Conservation (phyloP, 2,329 filamentous ascomycete genomes). For the Phaeosphaeriaceae sp. region DNA sequence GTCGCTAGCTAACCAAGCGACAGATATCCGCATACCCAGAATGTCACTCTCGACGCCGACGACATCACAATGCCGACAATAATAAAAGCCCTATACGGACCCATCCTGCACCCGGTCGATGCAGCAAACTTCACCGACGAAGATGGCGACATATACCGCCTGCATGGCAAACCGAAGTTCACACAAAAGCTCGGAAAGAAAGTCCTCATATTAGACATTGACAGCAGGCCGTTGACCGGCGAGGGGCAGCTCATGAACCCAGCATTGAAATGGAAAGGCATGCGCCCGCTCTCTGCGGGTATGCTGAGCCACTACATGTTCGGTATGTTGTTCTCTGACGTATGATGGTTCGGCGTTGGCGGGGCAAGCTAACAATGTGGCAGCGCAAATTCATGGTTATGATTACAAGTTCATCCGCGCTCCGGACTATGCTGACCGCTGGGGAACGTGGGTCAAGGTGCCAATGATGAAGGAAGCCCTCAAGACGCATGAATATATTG, state of each 20-base stretch:
- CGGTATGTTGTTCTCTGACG: slow-evolving; percentile 23
- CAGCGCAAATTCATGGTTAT: slow-evolving; percentile 57
- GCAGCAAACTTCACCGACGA: slow-evolving; percentile 48
- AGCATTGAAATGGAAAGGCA: slow-evolving; percentile 46
- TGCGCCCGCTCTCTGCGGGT: slow-evolving; percentile 45
- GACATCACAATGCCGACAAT: slow-evolving; percentile 46
- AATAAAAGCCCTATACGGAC: slow-evolving; percentile 46
- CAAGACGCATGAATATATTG: slow-evolving; percentile 51
- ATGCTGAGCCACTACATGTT: slow-evolving; percentile 51
- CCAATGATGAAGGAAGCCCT: slow-evolving; percentile 53
- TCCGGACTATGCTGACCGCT: slow-evolving; percentile 50
- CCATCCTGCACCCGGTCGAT: slow-evolving; percentile 44
- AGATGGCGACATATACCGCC: slow-evolving; percentile 43
- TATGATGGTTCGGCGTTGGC: neutral
- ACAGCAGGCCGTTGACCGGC: slow-evolving; percentile 44
- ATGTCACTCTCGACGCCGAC: slow-evolving; percentile 32
- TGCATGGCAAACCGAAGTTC: slow-evolving; percentile 40
- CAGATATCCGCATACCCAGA: slow-evolving; percentile 35
- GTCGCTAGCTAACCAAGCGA: neutral
- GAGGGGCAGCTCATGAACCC: slow-evolving; percentile 46
- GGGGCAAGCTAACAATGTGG: slow-evolving; percentile 16
- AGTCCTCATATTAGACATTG: slow-evolving; percentile 48
- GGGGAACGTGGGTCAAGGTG: slow-evolving; percentile 60
- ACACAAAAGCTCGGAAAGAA: slow-evolving; percentile 46
- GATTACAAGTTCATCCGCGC: slow-evolving; percentile 58